These are phyloP conservation scores for Argentina anserina DNA, from an alignment of 306 rosid species.

Conservation along the genomic window DNA sequence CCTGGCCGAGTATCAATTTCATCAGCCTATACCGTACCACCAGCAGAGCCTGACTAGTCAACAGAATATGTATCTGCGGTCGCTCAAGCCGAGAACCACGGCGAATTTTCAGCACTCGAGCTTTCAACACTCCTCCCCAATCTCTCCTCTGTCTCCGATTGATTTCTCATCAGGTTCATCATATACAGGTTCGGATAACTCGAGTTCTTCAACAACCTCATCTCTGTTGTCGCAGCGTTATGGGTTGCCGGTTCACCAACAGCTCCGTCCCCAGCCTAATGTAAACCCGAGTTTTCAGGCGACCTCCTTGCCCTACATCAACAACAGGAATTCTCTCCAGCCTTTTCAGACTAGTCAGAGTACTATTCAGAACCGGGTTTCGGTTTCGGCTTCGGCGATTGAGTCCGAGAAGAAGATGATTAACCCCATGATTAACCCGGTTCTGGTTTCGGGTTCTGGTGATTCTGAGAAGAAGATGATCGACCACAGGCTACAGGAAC, in stretches of 20 bases:
- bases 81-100: constrained; percentile 50
- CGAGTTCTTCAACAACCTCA: constrained; percentile 16
- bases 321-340: not conserved
- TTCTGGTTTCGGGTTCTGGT: not conserved
- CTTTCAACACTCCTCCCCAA: constrained; percentile 38
- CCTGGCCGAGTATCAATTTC: constrained; percentile 64
- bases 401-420: constrained; percentile 53
- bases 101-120: constrained; percentile 27
- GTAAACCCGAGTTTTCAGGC: constrained; percentile 10
- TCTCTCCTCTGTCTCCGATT: constrained; percentile 51
- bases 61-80: constrained; percentile 41
- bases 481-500: constrained; percentile 56
- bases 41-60: not conserved
- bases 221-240: constrained; percentile 24
- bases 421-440: constrained; percentile 27
- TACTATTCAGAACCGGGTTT: constrained; percentile 27
- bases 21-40: constrained; percentile 31
- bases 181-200: constrained; percentile 14
- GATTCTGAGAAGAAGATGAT: constrained; percentile 58
- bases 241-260: constrained; percentile 45
- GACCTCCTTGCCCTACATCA: not conserved
- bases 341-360: not conserved
- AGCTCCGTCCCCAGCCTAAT: constrained; percentile 46
- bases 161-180: constrained; percentile 44
- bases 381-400: not conserved